Conservation (phyloP, 2,329 filamentous ascomycete genomes). For the Aspergillus ochraceoroseus region DNA sequence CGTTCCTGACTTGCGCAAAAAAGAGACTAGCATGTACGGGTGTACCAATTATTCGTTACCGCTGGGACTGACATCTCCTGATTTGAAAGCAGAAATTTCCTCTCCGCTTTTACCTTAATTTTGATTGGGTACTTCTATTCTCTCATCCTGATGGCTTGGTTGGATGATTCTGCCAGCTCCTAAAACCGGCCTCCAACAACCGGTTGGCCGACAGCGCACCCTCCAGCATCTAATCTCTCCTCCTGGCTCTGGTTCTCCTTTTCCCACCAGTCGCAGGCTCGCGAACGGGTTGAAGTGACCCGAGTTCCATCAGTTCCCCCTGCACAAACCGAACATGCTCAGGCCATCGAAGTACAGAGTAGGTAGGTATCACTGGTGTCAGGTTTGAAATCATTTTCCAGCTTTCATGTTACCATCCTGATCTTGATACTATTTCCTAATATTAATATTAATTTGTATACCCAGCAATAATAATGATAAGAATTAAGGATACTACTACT, state of each 20-base stretch:
- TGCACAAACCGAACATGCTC: too few relatives aligned
- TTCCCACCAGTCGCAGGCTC: constrained; percentile 15
- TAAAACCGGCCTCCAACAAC: not conserved
- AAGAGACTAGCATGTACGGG: constrained; percentile 10
- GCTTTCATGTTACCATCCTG: not conserved
- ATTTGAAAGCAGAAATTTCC: not conserved
- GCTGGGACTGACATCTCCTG: not conserved
- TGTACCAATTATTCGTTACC: constrained; percentile 7
- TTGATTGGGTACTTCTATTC: constrained; percentile 13
- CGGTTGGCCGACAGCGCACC: constrained; percentile 1
- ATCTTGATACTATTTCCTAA: not conserved
- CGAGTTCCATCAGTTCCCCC: constrained; percentile 12
- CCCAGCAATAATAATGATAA: too few relatives aligned
- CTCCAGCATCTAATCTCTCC: constrained; percentile 10
- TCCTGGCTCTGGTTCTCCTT: constrained; percentile 5
- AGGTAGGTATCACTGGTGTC: too few relatives aligned
- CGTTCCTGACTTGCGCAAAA: constrained; percentile 29
- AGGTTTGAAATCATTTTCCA: too few relatives aligned
- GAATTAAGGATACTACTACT: too few relatives aligned
- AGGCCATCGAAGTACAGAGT: too few relatives aligned
- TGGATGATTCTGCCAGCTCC: constrained; percentile 3
- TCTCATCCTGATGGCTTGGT: constrained; percentile 11
- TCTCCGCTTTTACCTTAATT: constrained; percentile 10
- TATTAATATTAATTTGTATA: too few relatives aligned
- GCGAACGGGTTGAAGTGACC: constrained; percentile 7